phyloP scores from a whole-genome alignment of 1,284 basidiomycete genomes.

The Inonotus hispidus region DNA sequence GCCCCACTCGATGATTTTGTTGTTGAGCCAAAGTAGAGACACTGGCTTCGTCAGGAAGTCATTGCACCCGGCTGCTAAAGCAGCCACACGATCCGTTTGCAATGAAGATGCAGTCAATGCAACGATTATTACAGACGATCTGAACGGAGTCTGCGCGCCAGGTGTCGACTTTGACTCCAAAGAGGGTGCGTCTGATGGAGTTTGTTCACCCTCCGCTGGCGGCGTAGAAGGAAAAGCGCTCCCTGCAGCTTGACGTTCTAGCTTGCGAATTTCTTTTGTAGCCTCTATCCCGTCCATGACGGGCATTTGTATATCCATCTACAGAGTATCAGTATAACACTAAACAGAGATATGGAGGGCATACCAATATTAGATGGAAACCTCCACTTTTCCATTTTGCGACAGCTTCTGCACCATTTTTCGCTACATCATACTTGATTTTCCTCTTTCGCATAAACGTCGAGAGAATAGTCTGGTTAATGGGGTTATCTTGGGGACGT shows the following conservation, averaged over 20 bases:
- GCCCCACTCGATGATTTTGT: constrained; percentile 99
- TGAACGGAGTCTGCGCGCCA: constrained; percentile 55
- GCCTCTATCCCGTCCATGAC: constrained; percentile 98
- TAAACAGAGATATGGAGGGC: constrained; percentile 25
- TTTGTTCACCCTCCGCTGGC: constrained; percentile 49
- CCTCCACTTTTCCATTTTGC: constrained; percentile 92
- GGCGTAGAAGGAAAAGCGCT: constrained; percentile 69
- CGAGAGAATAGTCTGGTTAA: constrained; percentile 95
- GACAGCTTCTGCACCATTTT: constrained; percentile 94
- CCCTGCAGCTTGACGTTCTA: constrained; percentile 70
- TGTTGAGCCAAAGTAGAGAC: constrained; percentile 91
- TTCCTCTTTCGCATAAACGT: constrained; percentile 96
- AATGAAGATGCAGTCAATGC: constrained; percentile 94
- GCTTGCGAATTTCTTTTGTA: constrained; percentile 89
- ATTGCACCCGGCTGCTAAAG: constrained; percentile 96
- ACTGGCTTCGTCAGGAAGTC: constrained; percentile 99
- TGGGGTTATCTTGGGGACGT: constrained; percentile 79
- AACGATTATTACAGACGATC: constrained; percentile 96
- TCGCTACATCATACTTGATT: constrained; percentile 93
- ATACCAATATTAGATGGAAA: constrained; percentile 93
- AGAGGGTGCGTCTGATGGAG: constrained; percentile 46
- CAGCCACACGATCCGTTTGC: constrained; percentile 90
- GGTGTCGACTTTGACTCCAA: constrained; percentile 41
- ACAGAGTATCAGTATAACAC: constrained; percentile 9
- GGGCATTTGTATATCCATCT: constrained; percentile 99